Evolutionary conservation across 805 yeast genomes (phyloP), one percentile per base, ranked within the genome.

Genomic region (Starmerella etchellsii): DNA sequence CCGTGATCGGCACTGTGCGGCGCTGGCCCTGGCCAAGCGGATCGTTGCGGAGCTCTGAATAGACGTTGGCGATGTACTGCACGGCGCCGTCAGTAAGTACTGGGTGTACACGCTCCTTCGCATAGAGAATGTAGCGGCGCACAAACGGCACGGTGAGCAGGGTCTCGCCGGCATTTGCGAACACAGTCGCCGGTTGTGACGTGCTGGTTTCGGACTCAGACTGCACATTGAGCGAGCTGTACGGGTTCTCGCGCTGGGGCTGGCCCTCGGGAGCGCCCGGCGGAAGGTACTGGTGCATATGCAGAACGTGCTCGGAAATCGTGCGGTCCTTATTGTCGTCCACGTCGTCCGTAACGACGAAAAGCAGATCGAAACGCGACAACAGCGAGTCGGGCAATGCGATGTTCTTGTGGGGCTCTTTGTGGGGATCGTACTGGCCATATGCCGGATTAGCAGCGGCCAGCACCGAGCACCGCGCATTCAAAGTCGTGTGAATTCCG

Each of bases 361-460:
- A 91, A 38, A 91, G 63, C 57, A 91, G 71, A 70, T 91, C 98
- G 56, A 91, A 91, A 74, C 98, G 94, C 15, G 97, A 88, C 45
- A 91, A 69, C 44, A 91, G 68, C 10, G 98, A 91, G 64, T 91
- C 98, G 2, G 98, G 98, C 40, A 91, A 69, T 0, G 97, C 97
- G 54, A 91, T 91, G 59, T 91, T 91, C 59, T 82, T 81, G 61
- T 87, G 95, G 2, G 98, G 97, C 53, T 88, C 94, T 64, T 82
- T 84, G 62, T 82, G 93, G 19, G 87, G 78, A 63, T 88, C 96
- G 59, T 88, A 88, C 61, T 88, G 97, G 38, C 98, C 97, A 62
- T 76, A 87, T 2, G 88, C 84, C 1, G 98, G 98, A 60, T 88
- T 88, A 7, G 98, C 98, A 26, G 98, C 98, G 1, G 97, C 97